Conservation (phyloP, 371 early-diverging fungal species). For the Zopfochytrium polystomum region DNA sequence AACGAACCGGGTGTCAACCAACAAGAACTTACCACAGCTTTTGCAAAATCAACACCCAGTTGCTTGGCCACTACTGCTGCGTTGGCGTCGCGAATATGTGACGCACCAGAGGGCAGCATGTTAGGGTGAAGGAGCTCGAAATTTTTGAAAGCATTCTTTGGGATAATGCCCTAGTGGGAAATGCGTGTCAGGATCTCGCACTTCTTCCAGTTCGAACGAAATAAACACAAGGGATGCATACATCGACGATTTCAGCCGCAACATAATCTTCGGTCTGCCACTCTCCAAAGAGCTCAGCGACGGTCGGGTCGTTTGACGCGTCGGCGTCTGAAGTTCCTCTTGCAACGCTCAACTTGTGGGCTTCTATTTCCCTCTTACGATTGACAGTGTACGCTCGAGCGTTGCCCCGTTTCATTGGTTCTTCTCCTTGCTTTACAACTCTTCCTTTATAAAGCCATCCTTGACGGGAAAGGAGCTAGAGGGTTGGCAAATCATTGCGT, state of each 20-base stretch:
- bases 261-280: conserved; percentile 80
- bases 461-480: conserved; percentile 54
- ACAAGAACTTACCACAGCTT: conserved; percentile 63
- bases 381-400: conserved; percentile 61
- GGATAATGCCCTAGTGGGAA: conserved; percentile 65
- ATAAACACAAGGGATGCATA: background rate
- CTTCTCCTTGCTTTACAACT: conserved; percentile 48
- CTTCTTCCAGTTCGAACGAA: background rate
- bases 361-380: conserved; percentile 41
- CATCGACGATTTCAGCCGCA: conserved; percentile 67
- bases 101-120: conserved; percentile 84
- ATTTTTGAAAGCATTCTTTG: conserved; percentile 74
- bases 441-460: conserved; percentile 69
- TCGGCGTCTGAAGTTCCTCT: conserved; percentile 16
- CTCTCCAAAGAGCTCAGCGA: conserved; percentile 65
- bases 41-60: conserved; percentile 74
- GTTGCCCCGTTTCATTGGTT: conserved; percentile 66
- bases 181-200: background rate
- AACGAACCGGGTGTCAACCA: background rate
- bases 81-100: conserved; percentile 61
- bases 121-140: conserved; percentile 75
- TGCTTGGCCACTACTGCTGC: conserved; percentile 64
- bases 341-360: conserved; percentile 36
- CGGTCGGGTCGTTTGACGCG: background rate
- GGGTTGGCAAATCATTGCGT: too few relatives aligned